A percentile compares a stretch with the other conserved stretches of the same genome.
These are phyloP conservation scores for Fusarium penzigii DNA, from an alignment of 2,329 filamentous ascomycete species.

Conservation along the genomic window DNA sequence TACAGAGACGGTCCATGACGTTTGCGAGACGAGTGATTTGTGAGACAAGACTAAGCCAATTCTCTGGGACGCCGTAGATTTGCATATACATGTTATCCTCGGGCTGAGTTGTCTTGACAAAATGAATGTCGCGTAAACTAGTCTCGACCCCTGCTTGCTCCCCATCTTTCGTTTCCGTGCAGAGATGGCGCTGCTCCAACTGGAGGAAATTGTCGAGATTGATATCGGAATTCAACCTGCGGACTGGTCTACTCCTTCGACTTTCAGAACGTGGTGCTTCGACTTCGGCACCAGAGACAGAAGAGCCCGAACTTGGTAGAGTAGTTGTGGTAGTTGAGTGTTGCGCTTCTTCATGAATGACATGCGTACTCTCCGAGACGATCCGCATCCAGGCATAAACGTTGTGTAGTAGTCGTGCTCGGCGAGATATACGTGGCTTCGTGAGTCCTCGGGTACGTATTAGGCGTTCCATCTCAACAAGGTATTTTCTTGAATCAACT, in stretches of 20 bases:
- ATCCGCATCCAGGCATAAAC: constrained; percentile 29
- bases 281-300: background rate
- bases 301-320: background rate
- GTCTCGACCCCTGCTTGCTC: constrained; percentile 7
- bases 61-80: constrained; percentile 25
- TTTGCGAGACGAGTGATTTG: constrained; percentile 24
- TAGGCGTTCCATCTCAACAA: constrained; percentile 24
- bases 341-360: constrained; percentile 17
- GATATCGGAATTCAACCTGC: constrained; percentile 16
- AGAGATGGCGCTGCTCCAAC: constrained; percentile 20
- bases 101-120: constrained; percentile 14
- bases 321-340: constrained; percentile 8
- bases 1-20: constrained; percentile 15
- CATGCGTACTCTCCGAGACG: constrained; percentile 22
- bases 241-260: constrained; percentile 1
- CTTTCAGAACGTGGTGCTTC: background rate
- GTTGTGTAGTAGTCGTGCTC: constrained; percentile 20
- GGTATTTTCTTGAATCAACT: constrained; percentile 18
- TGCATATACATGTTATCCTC: constrained; percentile 28
- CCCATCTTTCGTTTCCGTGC: background rate
- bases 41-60: constrained; percentile 23
- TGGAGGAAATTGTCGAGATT: constrained; percentile 22
- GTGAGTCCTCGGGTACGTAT: constrained; percentile 21
- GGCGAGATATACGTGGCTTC: constrained; percentile 21
- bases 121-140: constrained; percentile 12